Conservation (phyloP, 345 rosid genomes). For the Ceriops zippeliana region DNA sequence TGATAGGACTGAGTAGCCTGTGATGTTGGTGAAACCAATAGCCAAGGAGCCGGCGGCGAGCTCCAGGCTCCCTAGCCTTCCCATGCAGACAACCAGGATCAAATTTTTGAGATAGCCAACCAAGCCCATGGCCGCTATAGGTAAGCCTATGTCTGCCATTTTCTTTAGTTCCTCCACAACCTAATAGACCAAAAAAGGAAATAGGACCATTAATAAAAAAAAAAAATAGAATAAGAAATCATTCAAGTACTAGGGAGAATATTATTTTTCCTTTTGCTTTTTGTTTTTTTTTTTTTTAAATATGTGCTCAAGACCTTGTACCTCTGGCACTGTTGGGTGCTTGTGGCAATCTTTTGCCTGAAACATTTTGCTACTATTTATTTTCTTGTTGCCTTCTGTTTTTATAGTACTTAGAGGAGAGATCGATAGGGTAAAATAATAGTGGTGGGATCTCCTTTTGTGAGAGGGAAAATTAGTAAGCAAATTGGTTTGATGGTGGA, state of each 20-base stretch:
- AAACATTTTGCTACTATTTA: slow-evolving; percentile 35
- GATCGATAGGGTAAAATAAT: neutral
- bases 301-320: slow-evolving; percentile 16
- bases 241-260: neutral
- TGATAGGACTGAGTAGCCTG: slow-evolving; percentile 83
- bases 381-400: neutral
- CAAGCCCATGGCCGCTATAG: slow-evolving; percentile 70
- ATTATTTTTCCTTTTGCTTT: neutral
- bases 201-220: neutral
- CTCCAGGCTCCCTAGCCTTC: slow-evolving; percentile 79
- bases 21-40: slow-evolving; percentile 86
- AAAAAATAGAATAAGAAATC: neutral
- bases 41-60: slow-evolving; percentile 93
- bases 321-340: slow-evolving; percentile 67
- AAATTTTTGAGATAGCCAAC: slow-evolving; percentile 66
- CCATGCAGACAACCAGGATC: slow-evolving; percentile 77
- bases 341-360: slow-evolving; percentile 39
- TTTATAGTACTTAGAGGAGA: neutral
- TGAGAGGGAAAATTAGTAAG: too few relatives aligned
- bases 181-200: slow-evolving; percentile 22
- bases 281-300: neutral
- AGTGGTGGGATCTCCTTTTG: neutral
- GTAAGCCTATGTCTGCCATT: slow-evolving; percentile 63
- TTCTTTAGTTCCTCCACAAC: slow-evolving; percentile 70
- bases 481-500: too few relatives aligned